Conservation (phyloP, 257 asterid genomes). For the Ophiorrhiza pumila region DNA sequence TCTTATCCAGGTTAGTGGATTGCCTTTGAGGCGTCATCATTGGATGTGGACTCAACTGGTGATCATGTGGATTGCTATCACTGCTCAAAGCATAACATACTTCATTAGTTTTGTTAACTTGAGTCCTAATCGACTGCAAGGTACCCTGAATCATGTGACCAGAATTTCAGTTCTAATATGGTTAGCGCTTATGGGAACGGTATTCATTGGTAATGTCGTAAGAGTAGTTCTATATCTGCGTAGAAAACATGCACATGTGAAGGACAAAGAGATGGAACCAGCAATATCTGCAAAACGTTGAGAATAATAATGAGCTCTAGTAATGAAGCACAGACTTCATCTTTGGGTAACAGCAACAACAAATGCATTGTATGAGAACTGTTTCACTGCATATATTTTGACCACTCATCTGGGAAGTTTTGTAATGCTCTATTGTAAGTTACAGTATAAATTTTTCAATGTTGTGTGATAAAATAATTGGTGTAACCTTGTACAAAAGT, state of each 20-base stretch:
- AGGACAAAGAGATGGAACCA: slow-evolving; percentile 9
- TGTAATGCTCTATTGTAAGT: too few species aligned
- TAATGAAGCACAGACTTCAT: neutral
- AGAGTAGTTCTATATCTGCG: neutral
- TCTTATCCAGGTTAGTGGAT: slow-evolving; percentile 33
- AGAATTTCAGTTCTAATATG: neutral
- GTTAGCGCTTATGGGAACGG: neutral
- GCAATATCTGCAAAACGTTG: neutral
- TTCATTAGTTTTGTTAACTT: slow-evolving; percentile 4
- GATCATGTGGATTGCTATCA: slow-evolving; percentile 32
- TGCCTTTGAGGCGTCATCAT: slow-evolving; percentile 25
- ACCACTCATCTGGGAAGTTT: too few species aligned
- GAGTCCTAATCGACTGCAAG: neutral
- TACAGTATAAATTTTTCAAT: too few species aligned
- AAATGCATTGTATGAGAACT: neutral
- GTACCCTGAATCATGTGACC: neutral
- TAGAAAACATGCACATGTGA: neutral
- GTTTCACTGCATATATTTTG: too few species aligned
- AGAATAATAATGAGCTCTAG: slow-evolving; percentile 7
- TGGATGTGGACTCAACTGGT: slow-evolving; percentile 38
- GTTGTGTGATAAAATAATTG: too few species aligned
- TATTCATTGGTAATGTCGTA: neutral
- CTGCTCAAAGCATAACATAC: slow-evolving; percentile 26
- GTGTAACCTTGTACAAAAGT: too few species aligned
- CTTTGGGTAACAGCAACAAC: too few species aligned